Percentiles rank a stretch among this genome's conserved stretches.
Evolutionary conservation across 1,139 yeast species (phyloP).

Genomic region (Dujonia santamariae): DNA sequence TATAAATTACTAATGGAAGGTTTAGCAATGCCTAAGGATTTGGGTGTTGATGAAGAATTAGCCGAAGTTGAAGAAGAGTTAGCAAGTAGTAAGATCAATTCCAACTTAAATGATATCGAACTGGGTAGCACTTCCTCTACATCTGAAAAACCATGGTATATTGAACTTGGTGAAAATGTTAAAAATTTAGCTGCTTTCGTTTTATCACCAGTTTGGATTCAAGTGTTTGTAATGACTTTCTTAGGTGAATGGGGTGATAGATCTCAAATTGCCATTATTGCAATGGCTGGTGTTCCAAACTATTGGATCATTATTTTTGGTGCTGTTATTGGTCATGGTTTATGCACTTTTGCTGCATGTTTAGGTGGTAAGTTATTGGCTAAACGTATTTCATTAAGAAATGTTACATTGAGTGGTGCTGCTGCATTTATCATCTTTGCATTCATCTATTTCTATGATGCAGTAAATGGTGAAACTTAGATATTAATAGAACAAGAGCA

Average conservation of each 20-base stretch:
- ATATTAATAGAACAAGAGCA: not conserved
- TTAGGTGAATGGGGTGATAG: slow-evolving; percentile 99
- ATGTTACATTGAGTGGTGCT: slow-evolving; percentile 90
- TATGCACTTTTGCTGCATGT: slow-evolving; percentile 94
- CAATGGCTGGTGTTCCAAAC: slow-evolving; percentile 97
- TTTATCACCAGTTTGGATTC: slow-evolving; percentile 89
- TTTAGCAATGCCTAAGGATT: slow-evolving; percentile 69
- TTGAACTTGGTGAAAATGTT: slow-evolving; percentile 24
- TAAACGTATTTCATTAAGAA: slow-evolving; percentile 84
- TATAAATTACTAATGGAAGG: slow-evolving; percentile 77
- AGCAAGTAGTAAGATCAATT: slow-evolving; percentile 57
- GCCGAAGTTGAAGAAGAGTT: slow-evolving; percentile 97
- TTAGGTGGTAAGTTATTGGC: slow-evolving; percentile 91
- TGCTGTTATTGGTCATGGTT: slow-evolving; percentile 83
- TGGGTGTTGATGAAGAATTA: slow-evolving; percentile 91
- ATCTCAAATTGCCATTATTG: slow-evolving; percentile 96
- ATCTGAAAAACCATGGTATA: slow-evolving; percentile 22
- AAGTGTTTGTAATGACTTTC: slow-evolving; percentile 93
- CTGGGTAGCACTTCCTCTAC: slow-evolving; percentile 4
- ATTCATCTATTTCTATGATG: slow-evolving; percentile 72
- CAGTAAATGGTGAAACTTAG: slow-evolving; percentile 18
- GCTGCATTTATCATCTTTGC: slow-evolving; percentile 81
- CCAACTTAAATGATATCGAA: slow-evolving; percentile 54
- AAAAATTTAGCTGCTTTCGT: slow-evolving; percentile 57
- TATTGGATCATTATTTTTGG: slow-evolving; percentile 90